phyloP scores from a whole-genome alignment of 768 basidiomycete genomes.

The Cystobasidium onofrii region DNA sequence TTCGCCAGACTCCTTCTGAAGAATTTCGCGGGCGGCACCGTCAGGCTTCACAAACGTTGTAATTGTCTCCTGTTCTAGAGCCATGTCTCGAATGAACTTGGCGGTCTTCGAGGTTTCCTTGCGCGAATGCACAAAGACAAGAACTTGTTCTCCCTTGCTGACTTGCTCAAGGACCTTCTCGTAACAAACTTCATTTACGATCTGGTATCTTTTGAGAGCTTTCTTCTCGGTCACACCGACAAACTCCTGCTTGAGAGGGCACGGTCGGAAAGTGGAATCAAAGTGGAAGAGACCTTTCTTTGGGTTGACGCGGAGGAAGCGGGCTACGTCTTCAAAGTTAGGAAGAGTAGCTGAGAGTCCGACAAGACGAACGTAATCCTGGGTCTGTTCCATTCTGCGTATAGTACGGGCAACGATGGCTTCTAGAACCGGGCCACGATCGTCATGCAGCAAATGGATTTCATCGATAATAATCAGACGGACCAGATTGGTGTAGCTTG shows the following conservation, averaged over 20 bases:
- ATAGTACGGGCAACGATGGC: constrained; percentile 82
- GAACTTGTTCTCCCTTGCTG: constrained; percentile 70
- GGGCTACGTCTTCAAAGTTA: constrained; percentile 94
- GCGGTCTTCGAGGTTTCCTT: constrained; percentile 99
- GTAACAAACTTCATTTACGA: constrained; percentile 98
- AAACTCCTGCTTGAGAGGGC: constrained; percentile 91
- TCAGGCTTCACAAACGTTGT: constrained; percentile 92
- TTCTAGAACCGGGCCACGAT: constrained; percentile 93
- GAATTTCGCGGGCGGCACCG: constrained; percentile 78
- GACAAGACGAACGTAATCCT: constrained; percentile 84
- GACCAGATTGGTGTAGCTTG: constrained; percentile 91
- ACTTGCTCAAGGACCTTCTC: constrained; percentile 94
- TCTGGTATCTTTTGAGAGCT: constrained; percentile 94
- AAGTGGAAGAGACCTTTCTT: constrained; percentile 93
- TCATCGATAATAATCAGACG: constrained; percentile 96
- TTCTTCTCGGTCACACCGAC: constrained; percentile 98
- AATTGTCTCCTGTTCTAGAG: constrained; percentile 92
- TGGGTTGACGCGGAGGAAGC: constrained; percentile 89
- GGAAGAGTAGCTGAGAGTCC: constrained; percentile 96
- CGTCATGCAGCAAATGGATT: constrained; percentile 93
- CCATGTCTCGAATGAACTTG: constrained; percentile 84
- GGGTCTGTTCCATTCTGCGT: constrained; percentile 85
- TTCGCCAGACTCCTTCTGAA: constrained; percentile 71
- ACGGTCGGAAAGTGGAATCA: constrained; percentile 85
- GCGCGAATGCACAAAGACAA: constrained; percentile 95